These are phyloP conservation scores for Verticillium tricorpus DNA, from an alignment of 2,329 filamentous ascomycete genomes.

Conservation along the genomic window DNA sequence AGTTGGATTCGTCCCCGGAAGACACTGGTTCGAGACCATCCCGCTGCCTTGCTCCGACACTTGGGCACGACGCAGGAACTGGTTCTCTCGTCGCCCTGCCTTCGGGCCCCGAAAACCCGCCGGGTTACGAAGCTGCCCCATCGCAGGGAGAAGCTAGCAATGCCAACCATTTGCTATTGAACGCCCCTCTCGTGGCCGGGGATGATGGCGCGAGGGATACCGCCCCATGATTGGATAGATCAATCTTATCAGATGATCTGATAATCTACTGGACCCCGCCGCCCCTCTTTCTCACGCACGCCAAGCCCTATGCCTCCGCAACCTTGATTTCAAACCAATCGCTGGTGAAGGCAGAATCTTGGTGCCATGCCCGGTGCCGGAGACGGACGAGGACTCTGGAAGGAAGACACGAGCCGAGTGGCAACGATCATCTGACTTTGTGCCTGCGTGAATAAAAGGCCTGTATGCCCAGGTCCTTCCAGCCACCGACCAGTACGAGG, in stretches of 20 bases:
- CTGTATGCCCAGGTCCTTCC: background rate
- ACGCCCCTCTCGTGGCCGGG: background rate
- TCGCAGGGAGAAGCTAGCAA: background rate
- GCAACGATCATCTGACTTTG: background rate
- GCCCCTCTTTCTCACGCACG: background rate
- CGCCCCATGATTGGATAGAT: background rate
- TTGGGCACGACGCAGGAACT: background rate
- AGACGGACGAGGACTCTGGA: background rate
- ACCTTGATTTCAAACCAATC: background rate
- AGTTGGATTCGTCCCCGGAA: background rate
- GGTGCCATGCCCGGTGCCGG: background rate
- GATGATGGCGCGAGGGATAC: background rate
- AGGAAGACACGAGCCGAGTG: background rate
- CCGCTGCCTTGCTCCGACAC: background rate
- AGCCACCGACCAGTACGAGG: background rate
- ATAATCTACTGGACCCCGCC: background rate
- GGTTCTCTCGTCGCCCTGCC: background rate
- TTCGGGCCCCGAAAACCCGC: background rate
- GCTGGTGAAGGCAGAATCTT: background rate
- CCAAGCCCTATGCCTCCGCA: background rate
- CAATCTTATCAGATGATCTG: slow-evolving; percentile 5
- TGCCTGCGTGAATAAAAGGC: background rate
- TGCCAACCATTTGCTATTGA: background rate
- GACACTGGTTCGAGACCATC: background rate
- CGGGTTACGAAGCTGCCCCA: background rate